Percentiles rank a stretch among this genome's conserved stretches.
These are phyloP conservation scores for Exobasidium cylindrosporum DNA, from an alignment of 1,284 basidiomycete genomes.

Conservation along the genomic window DNA sequence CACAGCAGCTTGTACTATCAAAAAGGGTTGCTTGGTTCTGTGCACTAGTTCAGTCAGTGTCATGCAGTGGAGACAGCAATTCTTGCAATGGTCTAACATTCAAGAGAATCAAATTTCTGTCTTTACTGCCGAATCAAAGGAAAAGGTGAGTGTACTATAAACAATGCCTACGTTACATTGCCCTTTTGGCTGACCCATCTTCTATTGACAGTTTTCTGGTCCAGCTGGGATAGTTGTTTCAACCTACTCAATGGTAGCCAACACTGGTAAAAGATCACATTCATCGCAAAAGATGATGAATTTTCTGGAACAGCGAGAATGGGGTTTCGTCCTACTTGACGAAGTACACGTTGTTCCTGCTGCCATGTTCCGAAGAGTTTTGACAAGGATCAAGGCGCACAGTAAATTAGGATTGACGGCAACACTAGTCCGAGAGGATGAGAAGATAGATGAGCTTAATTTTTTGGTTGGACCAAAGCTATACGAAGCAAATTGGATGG, in stretches of 20 bases:
- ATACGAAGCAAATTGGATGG: constrained; percentile 99
- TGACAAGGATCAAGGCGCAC: constrained; percentile 55
- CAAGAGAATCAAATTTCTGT: constrained; percentile 54
- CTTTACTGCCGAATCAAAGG: constrained; percentile 53
- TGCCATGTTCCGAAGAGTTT: constrained; percentile 54
- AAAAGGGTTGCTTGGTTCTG: constrained; percentile 96
- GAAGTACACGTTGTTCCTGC: constrained; percentile 55
- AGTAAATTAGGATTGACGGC: constrained; percentile 58
- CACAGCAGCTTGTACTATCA: constrained; percentile 97
- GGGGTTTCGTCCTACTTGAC: constrained; percentile 54
- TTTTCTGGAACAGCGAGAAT: constrained; percentile 53
- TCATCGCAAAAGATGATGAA: constrained; percentile 57
- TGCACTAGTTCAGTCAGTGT: constrained; percentile 62
- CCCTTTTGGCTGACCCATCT: not conserved
- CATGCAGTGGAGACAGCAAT: constrained; percentile 55
- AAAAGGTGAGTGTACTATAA: constrained; percentile 25
- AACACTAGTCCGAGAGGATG: constrained; percentile 96
- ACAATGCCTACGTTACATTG: not conserved
- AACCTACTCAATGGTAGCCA: constrained; percentile 56
- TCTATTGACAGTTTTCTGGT: constrained; percentile 35
- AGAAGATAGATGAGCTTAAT: constrained; percentile 97
- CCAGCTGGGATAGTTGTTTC: constrained; percentile 54
- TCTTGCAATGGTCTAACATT: constrained; percentile 55
- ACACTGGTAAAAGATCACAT: constrained; percentile 54
- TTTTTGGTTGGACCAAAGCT: constrained; percentile 99